phyloP scores from a whole-genome alignment of 2,329 filamentous ascomycete genomes.

The Scorias spongiosa region DNA sequence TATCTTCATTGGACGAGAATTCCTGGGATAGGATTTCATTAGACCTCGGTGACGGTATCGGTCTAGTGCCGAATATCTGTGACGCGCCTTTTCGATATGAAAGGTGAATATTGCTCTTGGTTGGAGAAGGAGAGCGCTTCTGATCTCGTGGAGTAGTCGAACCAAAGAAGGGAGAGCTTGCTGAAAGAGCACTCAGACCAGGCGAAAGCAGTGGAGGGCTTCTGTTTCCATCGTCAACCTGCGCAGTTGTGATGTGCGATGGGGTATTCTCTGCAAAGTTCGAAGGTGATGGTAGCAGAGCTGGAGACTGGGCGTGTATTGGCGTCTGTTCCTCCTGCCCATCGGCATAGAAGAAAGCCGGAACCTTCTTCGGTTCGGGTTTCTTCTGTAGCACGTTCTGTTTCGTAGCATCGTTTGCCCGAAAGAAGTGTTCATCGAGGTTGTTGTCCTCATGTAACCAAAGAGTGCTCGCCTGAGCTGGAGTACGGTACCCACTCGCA shows the following conservation, averaged over 20 bases:
- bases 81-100: slow-evolving; percentile 35
- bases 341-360: slow-evolving; percentile 37
- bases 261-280: slow-evolving; percentile 11
- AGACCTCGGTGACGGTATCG: slow-evolving; percentile 1
- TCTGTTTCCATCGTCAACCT: slow-evolving; percentile 7
- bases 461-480: slow-evolving; percentile 17
- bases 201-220: slow-evolving; percentile 19
- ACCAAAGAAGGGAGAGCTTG: slow-evolving; percentile 18
- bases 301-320: background rate
- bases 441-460: slow-evolving; percentile 10
- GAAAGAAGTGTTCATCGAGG: slow-evolving; percentile 64
- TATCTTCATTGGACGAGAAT: background rate
- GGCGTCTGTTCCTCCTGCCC: slow-evolving; percentile 25
- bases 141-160: slow-evolving; percentile 8
- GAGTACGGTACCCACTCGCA: slow-evolving; percentile 21
- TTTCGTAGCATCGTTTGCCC: slow-evolving; percentile 56
- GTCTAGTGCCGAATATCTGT: slow-evolving; percentile 27
- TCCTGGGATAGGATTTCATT: background rate
- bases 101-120: slow-evolving; percentile 32
- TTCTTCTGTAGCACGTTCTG: slow-evolving; percentile 17
- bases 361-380: slow-evolving; percentile 27
- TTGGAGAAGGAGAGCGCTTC: slow-evolving; percentile 28
- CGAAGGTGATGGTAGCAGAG: slow-evolving; percentile 11
- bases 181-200: slow-evolving; percentile 15
- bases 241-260: slow-evolving; percentile 9